Evolutionary conservation across 768 basidiomycete species (phyloP).

Genomic region (Coprinopsis cinerea): DNA sequence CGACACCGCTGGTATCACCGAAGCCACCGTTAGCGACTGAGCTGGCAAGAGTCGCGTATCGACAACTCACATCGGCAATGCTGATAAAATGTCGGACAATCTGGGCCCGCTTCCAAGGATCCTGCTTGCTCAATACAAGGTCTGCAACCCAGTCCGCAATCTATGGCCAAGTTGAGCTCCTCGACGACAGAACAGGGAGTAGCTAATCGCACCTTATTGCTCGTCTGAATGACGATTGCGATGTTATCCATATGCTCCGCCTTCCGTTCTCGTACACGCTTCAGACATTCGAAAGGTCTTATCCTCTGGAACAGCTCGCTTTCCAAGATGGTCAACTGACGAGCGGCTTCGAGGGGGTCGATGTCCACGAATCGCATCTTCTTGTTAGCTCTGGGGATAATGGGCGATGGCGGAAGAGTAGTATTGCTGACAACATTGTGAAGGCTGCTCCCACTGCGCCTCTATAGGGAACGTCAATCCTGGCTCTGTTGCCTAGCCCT

Average conservation of each 20-base stretch:
- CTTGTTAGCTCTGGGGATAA: constrained; percentile 62
- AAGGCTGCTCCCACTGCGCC: background rate
- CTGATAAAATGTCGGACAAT: constrained; percentile 85
- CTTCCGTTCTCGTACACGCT: constrained; percentile 66
- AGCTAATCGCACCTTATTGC: constrained; percentile 63
- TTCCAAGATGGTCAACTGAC: constrained; percentile 90
- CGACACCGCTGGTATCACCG: constrained; percentile 90
- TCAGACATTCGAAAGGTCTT: constrained; percentile 83
- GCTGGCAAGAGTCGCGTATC: too few relatives aligned
- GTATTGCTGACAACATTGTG: constrained; percentile 39
- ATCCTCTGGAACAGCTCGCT: constrained; percentile 80
- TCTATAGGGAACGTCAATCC: background rate
- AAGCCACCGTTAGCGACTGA: too few relatives aligned
- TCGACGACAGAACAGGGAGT: background rate
- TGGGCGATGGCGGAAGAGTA: constrained; percentile 61
- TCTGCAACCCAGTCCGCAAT: constrained; percentile 91
- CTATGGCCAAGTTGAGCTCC: constrained; percentile 34
- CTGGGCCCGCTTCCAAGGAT: constrained; percentile 74
- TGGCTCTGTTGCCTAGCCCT: too few relatives aligned
- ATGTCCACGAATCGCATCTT: constrained; percentile 80
- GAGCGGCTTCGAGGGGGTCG: constrained; percentile 80
- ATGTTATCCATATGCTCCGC: constrained; percentile 76
- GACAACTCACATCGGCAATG: constrained; percentile 84
- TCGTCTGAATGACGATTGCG: constrained; percentile 76
- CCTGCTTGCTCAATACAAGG: constrained; percentile 67